These are phyloP conservation scores for Zymoseptoria tritici DNA, from an alignment of 2,329 filamentous ascomycete genomes.

Conservation along the genomic window DNA sequence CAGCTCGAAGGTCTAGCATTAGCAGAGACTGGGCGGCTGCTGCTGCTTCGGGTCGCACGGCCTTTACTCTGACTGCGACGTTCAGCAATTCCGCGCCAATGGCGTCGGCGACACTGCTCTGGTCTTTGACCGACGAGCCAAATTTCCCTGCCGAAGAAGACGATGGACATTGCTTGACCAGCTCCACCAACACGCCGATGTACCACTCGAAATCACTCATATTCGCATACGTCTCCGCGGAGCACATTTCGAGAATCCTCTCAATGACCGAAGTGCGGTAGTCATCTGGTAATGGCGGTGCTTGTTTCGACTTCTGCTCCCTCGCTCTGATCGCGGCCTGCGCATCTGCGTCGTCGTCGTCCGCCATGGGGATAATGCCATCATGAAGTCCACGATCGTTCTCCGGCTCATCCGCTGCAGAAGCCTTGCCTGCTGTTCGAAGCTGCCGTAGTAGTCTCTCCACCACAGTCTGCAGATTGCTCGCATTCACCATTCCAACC, in stretches of 20 bases:
- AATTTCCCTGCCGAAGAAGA: slow-evolving; percentile 18
- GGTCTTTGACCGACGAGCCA: slow-evolving; percentile 5
- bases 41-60: slow-evolving; percentile 71
- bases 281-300: slow-evolving; percentile 68
- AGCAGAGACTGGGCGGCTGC: slow-evolving; percentile 72
- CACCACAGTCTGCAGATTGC: slow-evolving; percentile 77
- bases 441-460: slow-evolving; percentile 83
- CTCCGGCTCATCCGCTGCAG: slow-evolving; percentile 37
- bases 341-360: slow-evolving; percentile 53
- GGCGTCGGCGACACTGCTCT: slow-evolving; percentile 51
- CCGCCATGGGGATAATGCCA: slow-evolving; percentile 43
- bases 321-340: slow-evolving; percentile 48
- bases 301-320: slow-evolving; percentile 41
- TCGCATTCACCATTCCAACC: slow-evolving; percentile 84
- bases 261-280: slow-evolving; percentile 78
- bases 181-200: slow-evolving; percentile 77
- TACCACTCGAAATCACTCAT: slow-evolving; percentile 96
- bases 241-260: slow-evolving; percentile 81
- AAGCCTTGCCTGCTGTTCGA: slow-evolving; percentile 53
- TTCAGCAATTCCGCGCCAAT: slow-evolving; percentile 85
- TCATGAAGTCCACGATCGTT: slow-evolving; percentile 40
- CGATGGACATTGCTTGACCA: slow-evolving; percentile 63
- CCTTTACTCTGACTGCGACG: slow-evolving; percentile 83
- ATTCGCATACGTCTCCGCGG: slow-evolving; percentile 77
- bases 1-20: slow-evolving; percentile 52